phyloP scores from a whole-genome alignment of 2,329 filamentous ascomycete genomes.

The Hypocreales sp. region DNA sequence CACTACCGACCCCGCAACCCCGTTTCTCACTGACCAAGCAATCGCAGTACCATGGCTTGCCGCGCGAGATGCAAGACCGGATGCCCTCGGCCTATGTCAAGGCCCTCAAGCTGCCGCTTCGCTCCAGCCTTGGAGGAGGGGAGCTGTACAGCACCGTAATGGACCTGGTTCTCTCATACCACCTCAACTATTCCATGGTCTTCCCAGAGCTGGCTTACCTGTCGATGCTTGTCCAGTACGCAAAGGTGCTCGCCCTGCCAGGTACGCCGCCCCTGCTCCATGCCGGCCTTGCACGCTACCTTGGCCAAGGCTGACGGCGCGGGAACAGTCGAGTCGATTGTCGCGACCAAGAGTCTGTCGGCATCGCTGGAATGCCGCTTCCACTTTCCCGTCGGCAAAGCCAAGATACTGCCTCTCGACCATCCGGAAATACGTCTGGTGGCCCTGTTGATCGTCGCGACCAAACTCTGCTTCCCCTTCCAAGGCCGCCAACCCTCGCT shows the following conservation, averaged over 20 bases:
- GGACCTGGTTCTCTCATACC: slow-evolving; percentile 47
- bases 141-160: slow-evolving; percentile 50
- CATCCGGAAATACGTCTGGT: slow-evolving; percentile 65
- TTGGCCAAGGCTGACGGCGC: too few species aligned
- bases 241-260: slow-evolving; percentile 60
- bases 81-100: slow-evolving; percentile 46
- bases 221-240: slow-evolving; percentile 51
- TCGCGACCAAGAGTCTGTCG: slow-evolving; percentile 27
- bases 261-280: slow-evolving; percentile 29
- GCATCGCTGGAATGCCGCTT: slow-evolving; percentile 32
- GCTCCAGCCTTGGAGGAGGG: slow-evolving; percentile 28
- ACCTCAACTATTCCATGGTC: slow-evolving; percentile 49
- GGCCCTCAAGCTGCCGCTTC: slow-evolving; percentile 35
- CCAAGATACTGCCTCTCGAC: slow-evolving; percentile 31
- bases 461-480: slow-evolving; percentile 69
- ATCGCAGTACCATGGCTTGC: slow-evolving; percentile 39
- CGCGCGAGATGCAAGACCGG: slow-evolving; percentile 47
- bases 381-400: slow-evolving; percentile 32
- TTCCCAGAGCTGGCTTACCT: slow-evolving; percentile 61
- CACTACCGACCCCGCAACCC: too few species aligned
- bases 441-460: slow-evolving; percentile 54
- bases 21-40: too few species aligned
- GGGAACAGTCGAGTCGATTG: slow-evolving; percentile 36
- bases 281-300: too few species aligned
- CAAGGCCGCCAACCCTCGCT: slow-evolving; percentile 33